phyloP scores from a whole-genome alignment of 2,329 filamentous ascomycete species.

The Huntiella decipiens region DNA sequence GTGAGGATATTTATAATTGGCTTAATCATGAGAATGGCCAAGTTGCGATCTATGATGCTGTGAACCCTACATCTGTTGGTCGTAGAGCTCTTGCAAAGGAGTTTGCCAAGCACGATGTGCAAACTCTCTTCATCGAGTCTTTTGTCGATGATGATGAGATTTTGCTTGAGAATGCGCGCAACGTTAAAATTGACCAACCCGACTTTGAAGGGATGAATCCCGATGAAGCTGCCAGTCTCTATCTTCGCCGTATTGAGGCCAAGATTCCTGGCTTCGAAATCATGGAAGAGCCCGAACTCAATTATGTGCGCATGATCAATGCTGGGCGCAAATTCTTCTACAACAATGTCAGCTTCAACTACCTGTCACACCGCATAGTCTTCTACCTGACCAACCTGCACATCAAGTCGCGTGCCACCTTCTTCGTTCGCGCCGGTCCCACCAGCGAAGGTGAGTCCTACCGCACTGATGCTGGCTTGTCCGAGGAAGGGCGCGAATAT shows the following conservation, averaged over 20 bases:
- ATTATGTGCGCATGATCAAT: conserved; percentile 99
- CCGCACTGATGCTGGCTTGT: conserved; percentile 75
- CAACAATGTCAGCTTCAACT: conserved; percentile 94
- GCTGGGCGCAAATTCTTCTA: conserved; percentile 83
- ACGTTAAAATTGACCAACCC: conserved; percentile 93
- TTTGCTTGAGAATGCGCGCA: conserved; percentile 87
- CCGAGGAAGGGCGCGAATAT: conserved; percentile 61
- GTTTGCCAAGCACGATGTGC: conserved; percentile 92
- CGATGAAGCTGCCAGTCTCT: conserved; percentile 80
- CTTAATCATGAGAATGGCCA: conserved; percentile 94
- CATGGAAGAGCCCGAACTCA: conserved; percentile 83
- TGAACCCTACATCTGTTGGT: conserved; percentile 74
- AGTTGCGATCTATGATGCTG: conserved; percentile 95
- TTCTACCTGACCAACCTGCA: conserved; percentile 97
- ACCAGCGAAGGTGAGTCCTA: conserved; percentile 80
- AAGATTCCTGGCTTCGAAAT: conserved; percentile 94
- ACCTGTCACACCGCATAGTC: conserved; percentile 89
- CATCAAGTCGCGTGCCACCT: conserved; percentile 86
- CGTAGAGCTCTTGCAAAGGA: conserved; percentile 78
- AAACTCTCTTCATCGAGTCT: conserved; percentile 94
- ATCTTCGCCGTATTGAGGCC: conserved; percentile 72
- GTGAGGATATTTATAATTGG: conserved; percentile 93
- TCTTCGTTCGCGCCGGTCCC: conserved; percentile 75
- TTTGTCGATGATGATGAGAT: conserved; percentile 86
- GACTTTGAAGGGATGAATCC: conserved; percentile 88